Base-by-base conservation (phyloP, 2,329 filamentous ascomycete genomes). In the Colletotrichum sp. region DNA sequence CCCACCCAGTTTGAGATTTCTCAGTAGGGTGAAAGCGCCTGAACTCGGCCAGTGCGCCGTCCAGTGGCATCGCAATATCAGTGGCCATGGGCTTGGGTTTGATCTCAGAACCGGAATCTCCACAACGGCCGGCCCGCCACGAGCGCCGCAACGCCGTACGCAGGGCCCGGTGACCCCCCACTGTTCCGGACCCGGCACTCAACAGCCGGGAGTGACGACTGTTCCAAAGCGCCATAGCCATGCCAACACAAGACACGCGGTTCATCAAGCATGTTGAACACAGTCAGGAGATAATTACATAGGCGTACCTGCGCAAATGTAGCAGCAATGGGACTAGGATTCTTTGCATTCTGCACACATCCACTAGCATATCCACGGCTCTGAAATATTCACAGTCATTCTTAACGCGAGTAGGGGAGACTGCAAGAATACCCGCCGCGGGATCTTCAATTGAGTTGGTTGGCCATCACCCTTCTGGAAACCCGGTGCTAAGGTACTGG, bases 301-400 rank as follows among this genome's bases (percentile, higher is more conserved):
- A 49, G 6, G 1, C 18, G 44, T 2, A 49, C 8, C 44, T 49
- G 6, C 2, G 44, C 9, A 12, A 13, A 21, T 49, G 3, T 49
- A 49, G 10, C 18, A 1, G 9, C 18, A 4, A n/a, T 49, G 18
- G 3, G 10, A 21, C 3, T 2, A 21, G n/a, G 3, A 49, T 7
- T 49, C 9, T 49, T n/a, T 49, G 18, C n/a, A 12, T 21, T 13
- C 9, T 49, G 44, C 44, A 7, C 39, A 44, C 9, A n/a, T 3
- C 9, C 39, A 44, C 6, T 10, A 10, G n/a, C n/a, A 52, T 21
- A 8, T 21, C n/a, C 10, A 6, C 10, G n/a, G n/a, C 44, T 21
- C 12, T 13, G 1, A 13, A 0, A 13, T 21, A 3, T 8, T 4
- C n/a, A 8, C n/a, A 13, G 10, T 52, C 18, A 4, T 13, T 21